Base-by-base conservation (phyloP, 345 rosid species). In the Jatropha curcas region DNA sequence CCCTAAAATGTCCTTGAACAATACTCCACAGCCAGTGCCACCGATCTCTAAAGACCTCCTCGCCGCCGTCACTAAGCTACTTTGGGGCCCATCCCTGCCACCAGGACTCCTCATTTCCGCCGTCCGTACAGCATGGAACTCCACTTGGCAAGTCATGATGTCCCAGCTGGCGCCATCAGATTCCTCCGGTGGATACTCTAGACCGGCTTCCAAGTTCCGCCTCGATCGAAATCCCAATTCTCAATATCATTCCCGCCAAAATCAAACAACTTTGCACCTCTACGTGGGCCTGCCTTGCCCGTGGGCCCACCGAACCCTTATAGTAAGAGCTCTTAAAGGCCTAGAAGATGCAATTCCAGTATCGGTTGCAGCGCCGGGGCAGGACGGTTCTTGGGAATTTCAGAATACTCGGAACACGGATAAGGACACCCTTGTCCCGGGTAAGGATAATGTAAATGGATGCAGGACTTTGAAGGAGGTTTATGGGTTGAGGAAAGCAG, bases 221-320 rank as follows among this genome's bases (percentile, higher is more conserved):
- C 82, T 86, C 34, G 31, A 33, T 13, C 9, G 27, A 34, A 61
- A 34, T 3, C 74, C 60, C 46, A 25, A 16, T 35, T 45, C 79
- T 34, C 88, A 77, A 53, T 70, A 77, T n/a, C n/a, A n/a, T 78
- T 70, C 79, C 65, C 70, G 69, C 64, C 60, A 62, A 74, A 80
- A 61, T 63, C 72, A 72, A 6, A 48, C 82, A 25, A 78, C 74
- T 55, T 87, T 94, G 46, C 97, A 94, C 77, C 91, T 94, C 74
- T 94, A 90, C 85, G 95, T 87, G 3, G 97, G 92, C 71, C 88
- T 94, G 7, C 97, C 97, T 7, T 94, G 98, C 71, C 97, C 97
- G 0, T 94, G 97, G 97, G 98, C 98, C 58, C 98, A 94, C 81
- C 82, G 97, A 19, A 75, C 98, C 56, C 85, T 92, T 55, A 75